Evolutionary conservation across 1,284 basidiomycete species (phyloP).

Genomic region (Xerocomus cyaneibrunnescens): DNA sequence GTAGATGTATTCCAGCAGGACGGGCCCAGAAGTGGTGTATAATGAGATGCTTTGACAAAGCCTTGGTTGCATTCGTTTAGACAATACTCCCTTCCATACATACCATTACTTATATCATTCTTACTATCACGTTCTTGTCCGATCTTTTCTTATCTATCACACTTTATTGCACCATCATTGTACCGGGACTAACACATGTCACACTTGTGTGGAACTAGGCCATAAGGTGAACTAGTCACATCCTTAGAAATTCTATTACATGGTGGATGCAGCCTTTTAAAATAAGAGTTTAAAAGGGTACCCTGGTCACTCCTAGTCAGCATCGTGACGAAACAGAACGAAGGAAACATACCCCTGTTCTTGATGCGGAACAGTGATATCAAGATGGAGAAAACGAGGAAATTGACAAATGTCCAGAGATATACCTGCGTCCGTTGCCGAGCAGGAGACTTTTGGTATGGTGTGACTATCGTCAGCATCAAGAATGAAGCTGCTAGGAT

Average conservation of each 20-base stretch:
- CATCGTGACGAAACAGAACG: not conserved
- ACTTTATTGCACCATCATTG: slow-evolving; percentile 16
- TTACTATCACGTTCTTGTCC: slow-evolving; percentile 21
- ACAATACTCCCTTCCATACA: slow-evolving; percentile 10
- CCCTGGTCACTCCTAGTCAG: slow-evolving; percentile 40
- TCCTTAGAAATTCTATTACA: not conserved
- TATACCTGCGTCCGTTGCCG: slow-evolving; percentile 88
- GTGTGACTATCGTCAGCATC: slow-evolving; percentile 81
- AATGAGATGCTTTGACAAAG: not conserved
- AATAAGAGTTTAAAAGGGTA: slow-evolving; percentile 80
- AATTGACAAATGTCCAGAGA: slow-evolving; percentile 81
- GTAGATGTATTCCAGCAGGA: slow-evolving; percentile 81
- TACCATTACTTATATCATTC: slow-evolving; percentile 22
- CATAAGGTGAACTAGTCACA: not conserved
- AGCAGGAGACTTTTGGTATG: slow-evolving; percentile 70
- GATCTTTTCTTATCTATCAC: slow-evolving; percentile 31
- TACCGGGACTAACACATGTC: slow-evolving; percentile 1
- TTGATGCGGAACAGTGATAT: slow-evolving; percentile 91
- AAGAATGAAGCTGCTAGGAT: slow-evolving; percentile 79
- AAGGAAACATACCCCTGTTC: slow-evolving; percentile 66
- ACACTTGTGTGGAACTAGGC: not conserved
- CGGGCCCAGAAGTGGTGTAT: slow-evolving; percentile 19
- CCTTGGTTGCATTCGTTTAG: not conserved
- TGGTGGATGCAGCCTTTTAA: slow-evolving; percentile 32
- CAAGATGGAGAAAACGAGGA: slow-evolving; percentile 87